Evolutionary conservation across 257 asterid genomes (phyloP), one percentile per base, ranked within the genome.

Genomic region (Lithospermum erythrorhizon): DNA sequence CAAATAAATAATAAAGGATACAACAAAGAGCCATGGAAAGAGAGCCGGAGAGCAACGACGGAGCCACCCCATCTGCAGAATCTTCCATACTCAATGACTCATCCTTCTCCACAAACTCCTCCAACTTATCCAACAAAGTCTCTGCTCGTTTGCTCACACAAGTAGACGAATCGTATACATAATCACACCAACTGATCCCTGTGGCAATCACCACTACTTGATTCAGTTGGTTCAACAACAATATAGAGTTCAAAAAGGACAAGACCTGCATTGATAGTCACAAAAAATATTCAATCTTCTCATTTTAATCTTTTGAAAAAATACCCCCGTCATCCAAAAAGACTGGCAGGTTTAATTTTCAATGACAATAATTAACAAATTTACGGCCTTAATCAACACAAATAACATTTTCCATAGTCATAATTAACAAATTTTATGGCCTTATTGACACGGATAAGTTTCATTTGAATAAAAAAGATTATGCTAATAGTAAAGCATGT

Each of bases 11-110:
- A 35, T 18, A 25, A 23, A 78, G 96, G 95, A 90, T 90, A 90
- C 95, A 87, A 65, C 96, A 90, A n/a, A 90, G 78, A 10, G 98
- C 98, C 96, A 87, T 85, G 21, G 98, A 90, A 52, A 90, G 91
- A 60, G 96, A 84, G 59, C 96, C 96, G 22, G 96, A 85, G 24
- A 87, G 95, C 66, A 90, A 90, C 0, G 98, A 78, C 75, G 76
- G 73, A 37, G 87, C 82, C 14, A 84, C 84, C 32, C 88, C 89
- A 64, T 76, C 79, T 13, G 82, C 86, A 6, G 77, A 78, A 56
- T 76, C 82, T 57, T 80, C 95, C 62, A 64, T 68, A 67, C 87
- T 80, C 59, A 79, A 61, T 29, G 76, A 72, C 75, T 77, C 81
- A 17, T 90, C 96, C 64, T 85, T 86, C 52, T 82, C 85, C 32